Evolutionary conservation across 768 basidiomycete species (phyloP).

Genomic region (Hemileccinum impolitum): DNA sequence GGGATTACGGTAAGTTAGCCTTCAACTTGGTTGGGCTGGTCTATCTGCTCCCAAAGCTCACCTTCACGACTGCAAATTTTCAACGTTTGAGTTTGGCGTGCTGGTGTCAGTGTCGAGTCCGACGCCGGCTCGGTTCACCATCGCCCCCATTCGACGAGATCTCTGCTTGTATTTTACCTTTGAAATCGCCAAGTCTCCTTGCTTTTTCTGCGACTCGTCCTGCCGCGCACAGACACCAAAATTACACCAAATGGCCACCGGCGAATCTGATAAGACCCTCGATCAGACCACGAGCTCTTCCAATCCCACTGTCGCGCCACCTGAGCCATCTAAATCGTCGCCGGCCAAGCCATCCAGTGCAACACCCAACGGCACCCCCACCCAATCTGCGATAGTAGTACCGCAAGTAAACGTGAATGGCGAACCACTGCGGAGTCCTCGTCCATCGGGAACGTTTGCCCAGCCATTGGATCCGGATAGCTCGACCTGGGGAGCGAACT

Average conservation of each 20-base stretch:
- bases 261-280: constrained; percentile 23
- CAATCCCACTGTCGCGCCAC: neutral
- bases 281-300: constrained; percentile 19
- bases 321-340: constrained; percentile 5
- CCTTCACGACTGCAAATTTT: constrained; percentile 26
- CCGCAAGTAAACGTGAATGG: constrained; percentile 36
- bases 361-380: constrained; percentile 10
- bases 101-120: constrained; percentile 6
- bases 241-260: constrained; percentile 21
- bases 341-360: constrained; percentile 7
- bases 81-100: constrained; percentile 17
- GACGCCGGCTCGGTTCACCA: constrained; percentile 11
- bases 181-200: neutral
- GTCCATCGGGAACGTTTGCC: constrained; percentile 27
- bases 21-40: constrained; percentile 2
- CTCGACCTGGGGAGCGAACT: constrained; percentile 80
- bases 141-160: constrained; percentile 6
- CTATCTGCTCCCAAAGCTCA: constrained; percentile 23
- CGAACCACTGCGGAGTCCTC: constrained; percentile 30
- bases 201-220: constrained; percentile 1
- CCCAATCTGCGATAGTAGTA: constrained; percentile 20
- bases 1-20: constrained; percentile 24
- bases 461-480: constrained; percentile 32
- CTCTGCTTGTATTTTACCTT: constrained; percentile 23
- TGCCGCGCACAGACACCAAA: neutral